Evolutionary conservation across 2,329 filamentous ascomycete species (phyloP).

Genomic region (Aureobasidium musti): DNA sequence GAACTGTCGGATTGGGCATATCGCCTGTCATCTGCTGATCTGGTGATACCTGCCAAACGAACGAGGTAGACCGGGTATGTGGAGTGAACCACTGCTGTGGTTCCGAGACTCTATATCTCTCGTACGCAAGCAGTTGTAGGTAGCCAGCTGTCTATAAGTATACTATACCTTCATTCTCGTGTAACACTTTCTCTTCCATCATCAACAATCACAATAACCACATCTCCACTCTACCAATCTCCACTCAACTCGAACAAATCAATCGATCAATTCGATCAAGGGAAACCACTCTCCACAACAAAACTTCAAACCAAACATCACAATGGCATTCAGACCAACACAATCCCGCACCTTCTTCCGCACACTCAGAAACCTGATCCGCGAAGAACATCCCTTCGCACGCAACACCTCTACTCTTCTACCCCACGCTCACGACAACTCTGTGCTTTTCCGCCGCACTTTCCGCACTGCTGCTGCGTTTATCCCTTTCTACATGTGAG

Average conservation of each 20-base stretch:
- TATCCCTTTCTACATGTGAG: constrained; percentile 16
- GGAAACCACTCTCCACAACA: neutral
- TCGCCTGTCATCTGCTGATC: constrained; percentile 26
- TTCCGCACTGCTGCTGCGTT: constrained; percentile 2
- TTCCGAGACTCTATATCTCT: neutral
- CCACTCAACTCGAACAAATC: constrained; percentile 3
- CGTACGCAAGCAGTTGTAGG: neutral
- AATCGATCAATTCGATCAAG: too few relatives aligned
- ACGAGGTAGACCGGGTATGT: neutral
- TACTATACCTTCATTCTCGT: neutral
- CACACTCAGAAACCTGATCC: constrained; percentile 16
- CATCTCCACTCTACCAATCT: constrained; percentile 1
- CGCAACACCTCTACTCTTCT: constrained; percentile 21
- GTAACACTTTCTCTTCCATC: neutral
- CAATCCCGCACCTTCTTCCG: constrained; percentile 28
- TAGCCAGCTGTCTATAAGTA: constrained; percentile 19
- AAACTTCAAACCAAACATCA: neutral
- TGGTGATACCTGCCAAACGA: neutral
- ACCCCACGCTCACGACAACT: constrained; percentile 23
- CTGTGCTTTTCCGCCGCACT: neutral
- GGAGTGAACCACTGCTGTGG: neutral
- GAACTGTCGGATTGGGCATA: neutral
- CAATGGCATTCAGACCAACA: constrained; percentile 29
- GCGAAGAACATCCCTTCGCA: constrained; percentile 16
- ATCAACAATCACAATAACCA: neutral